Evolutionary conservation across 305 asterid genomes (phyloP).

Genomic region (Plantago lanceolata): DNA sequence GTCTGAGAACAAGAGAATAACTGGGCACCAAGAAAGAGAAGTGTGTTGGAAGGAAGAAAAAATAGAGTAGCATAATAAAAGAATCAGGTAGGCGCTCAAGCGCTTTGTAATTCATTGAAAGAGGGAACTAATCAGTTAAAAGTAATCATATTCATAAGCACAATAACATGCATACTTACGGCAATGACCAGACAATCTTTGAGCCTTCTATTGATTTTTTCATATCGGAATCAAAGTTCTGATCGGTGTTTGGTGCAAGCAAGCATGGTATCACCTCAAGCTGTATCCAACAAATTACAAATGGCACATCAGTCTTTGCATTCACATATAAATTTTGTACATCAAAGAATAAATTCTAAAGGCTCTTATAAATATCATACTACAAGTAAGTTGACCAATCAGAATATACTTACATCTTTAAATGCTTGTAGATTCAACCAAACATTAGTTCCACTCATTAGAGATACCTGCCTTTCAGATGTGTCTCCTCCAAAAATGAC

Average conservation of each 20-base stretch:
- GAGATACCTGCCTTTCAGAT: conserved; percentile 94
- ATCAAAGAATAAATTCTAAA: not conserved
- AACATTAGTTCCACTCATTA: conserved; percentile 95
- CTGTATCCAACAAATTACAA: conserved; percentile 39
- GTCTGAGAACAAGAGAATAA: conserved; percentile 85
- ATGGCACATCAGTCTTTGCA: conserved; percentile 10
- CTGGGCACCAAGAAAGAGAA: conserved; percentile 40
- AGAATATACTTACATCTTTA: conserved; percentile 58
- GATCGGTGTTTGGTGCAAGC: conserved; percentile 57
- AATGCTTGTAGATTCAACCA: conserved; percentile 82
- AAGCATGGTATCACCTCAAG: conserved; percentile 81
- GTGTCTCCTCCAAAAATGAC: conserved; percentile 87
- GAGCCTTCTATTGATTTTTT: conserved; percentile 35
- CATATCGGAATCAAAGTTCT: conserved; percentile 28
- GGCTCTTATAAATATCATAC: conserved; percentile 6
- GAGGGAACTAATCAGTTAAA: not conserved
- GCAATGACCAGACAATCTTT: conserved; percentile 74
- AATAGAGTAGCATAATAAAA: conserved; percentile 17
- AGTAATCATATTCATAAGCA: conserved; percentile 4
- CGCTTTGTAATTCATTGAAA: no score
- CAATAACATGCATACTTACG: conserved; percentile 47
- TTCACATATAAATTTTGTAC: conserved; percentile 5
- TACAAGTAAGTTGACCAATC: not conserved
- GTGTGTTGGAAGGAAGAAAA: conserved; percentile 17
- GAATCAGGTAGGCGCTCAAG: not conserved